A percentile compares a stretch with the other conserved stretches of the same genome.
These are phyloP conservation scores for Trametes gibbosa DNA, from an alignment of 768 basidiomycete genomes.

Conservation along the genomic window DNA sequence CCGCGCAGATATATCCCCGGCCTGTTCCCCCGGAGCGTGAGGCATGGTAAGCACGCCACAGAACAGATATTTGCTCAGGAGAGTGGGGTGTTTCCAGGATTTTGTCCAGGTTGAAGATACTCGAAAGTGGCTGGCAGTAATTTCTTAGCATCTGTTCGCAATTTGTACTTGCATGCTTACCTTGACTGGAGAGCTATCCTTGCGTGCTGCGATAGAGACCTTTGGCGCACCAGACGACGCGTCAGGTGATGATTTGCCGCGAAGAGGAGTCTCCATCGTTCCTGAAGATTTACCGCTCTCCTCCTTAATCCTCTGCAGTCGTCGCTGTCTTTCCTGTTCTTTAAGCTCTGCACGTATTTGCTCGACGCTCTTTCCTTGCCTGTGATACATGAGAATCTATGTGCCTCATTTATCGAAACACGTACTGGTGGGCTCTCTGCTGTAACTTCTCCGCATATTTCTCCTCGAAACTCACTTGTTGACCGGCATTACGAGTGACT, in stretches of 20 bases:
- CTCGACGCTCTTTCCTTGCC: conserved; percentile 41
- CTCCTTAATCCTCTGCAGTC: conserved; percentile 15
- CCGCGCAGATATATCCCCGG: conserved; percentile 82
- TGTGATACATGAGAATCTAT: conserved; percentile 20
- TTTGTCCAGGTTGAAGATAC: conserved; percentile 74
- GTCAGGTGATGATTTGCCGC: conserved; percentile 15
- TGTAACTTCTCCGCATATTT: conserved; percentile 74
- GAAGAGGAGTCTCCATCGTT: background rate
- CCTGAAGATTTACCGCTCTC: conserved; percentile 10
- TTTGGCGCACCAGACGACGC: conserved; percentile 11
- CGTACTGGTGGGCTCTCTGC: conserved; percentile 64
- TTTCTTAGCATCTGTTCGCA: background rate
- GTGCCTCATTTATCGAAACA: conserved; percentile 20
- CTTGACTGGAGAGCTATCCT: conserved; percentile 69
- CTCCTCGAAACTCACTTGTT: conserved; percentile 34
- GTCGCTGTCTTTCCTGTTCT: conserved; percentile 24
- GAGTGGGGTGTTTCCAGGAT: conserved; percentile 69
- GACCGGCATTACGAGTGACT: background rate
- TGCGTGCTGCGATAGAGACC: conserved; percentile 33
- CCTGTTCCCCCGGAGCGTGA: conserved; percentile 78
- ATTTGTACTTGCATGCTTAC: conserved; percentile 30
- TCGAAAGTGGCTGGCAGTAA: conserved; percentile 64
- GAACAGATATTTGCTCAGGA: conserved; percentile 65
- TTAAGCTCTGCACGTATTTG: conserved; percentile 35
- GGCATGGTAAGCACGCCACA: conserved; percentile 91